Evolutionary conservation across 2,329 filamentous ascomycete genomes (phyloP).

Genomic region (Lizonia empirigonia): DNA sequence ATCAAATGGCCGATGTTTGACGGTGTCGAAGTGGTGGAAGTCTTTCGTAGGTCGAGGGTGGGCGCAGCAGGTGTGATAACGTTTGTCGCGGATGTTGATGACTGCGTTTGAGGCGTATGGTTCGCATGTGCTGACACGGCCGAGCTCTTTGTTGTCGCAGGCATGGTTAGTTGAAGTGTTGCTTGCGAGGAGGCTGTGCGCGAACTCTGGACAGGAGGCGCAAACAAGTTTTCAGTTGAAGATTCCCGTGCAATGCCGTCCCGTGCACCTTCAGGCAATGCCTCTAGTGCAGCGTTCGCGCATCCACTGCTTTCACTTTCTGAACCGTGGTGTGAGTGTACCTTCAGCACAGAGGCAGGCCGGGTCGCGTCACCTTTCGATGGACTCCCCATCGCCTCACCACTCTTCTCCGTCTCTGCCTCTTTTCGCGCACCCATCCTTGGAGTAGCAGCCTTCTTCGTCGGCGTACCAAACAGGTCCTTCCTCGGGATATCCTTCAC

Average conservation of each 20-base stretch:
- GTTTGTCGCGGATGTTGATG: background rate
- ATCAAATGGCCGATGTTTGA: slow-evolving; percentile 26
- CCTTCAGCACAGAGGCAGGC: too few species aligned
- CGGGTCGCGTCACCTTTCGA: background rate
- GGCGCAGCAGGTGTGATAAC: background rate
- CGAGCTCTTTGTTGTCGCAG: background rate
- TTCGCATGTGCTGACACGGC: background rate
- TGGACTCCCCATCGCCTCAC: background rate
- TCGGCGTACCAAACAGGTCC: slow-evolving; percentile 16
- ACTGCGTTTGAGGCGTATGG: background rate
- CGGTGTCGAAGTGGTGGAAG: background rate
- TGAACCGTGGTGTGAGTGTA: background rate
- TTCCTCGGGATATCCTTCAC: slow-evolving; percentile 13
- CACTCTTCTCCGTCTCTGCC: background rate
- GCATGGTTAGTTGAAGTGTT: background rate
- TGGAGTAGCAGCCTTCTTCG: background rate
- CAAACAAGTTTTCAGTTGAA: background rate
- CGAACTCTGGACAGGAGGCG: background rate
- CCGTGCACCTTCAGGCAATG: background rate
- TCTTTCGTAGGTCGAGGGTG: background rate
- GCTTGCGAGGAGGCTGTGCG: background rate
- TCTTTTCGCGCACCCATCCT: background rate
- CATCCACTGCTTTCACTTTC: background rate
- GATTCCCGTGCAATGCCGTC: background rate
- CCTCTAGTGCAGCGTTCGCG: background rate